These are phyloP conservation scores for Taiwanofungus camphoratus DNA, from an alignment of 1,284 basidiomycete genomes.

Conservation along the genomic window DNA sequence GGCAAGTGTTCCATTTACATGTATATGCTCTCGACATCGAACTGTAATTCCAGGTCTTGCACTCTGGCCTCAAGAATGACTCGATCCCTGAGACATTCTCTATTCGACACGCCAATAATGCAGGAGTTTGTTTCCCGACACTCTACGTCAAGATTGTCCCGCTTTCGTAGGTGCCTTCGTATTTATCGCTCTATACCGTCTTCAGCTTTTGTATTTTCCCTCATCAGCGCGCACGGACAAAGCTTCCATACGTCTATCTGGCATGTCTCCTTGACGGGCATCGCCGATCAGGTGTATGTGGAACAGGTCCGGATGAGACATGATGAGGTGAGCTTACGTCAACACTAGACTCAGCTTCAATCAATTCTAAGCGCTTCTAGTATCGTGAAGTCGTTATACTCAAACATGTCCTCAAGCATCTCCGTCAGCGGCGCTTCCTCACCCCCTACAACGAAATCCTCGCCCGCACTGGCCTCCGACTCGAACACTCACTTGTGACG, in stretches of 20 bases:
- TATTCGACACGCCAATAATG: conserved; percentile 47
- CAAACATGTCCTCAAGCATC: conserved; percentile 71
- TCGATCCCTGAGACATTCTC: conserved; percentile 54
- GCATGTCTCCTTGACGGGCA: conserved; percentile 59
- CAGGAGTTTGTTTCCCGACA: conserved; percentile 54
- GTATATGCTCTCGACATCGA: too few species aligned
- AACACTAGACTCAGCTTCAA: too few species aligned
- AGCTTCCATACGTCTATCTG: conserved; percentile 77
- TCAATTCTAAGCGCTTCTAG: too few species aligned
- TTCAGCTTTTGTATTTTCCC: conserved; percentile 1
- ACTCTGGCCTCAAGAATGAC: conserved; percentile 61
- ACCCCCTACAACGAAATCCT: conserved; percentile 62
- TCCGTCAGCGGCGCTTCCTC: conserved; percentile 70
- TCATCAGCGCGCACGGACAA: conserved; percentile 49
- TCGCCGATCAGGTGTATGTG: conserved; percentile 49
- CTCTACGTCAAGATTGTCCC: conserved; percentile 70
- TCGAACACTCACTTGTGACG: conserved; percentile 72
- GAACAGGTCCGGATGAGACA: conserved; percentile 44
- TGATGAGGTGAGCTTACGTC: conserved; percentile 48
- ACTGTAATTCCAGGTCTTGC: conserved; percentile 37
- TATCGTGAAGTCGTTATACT: conserved; percentile 60
- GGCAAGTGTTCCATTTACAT: conserved; percentile 11
- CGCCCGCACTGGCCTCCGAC: conserved; percentile 45
- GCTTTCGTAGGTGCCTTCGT: conserved; percentile 46
- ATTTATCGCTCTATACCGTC: not conserved